Percentiles rank a stretch among this genome's conserved stretches.
Evolutionary conservation across 2,329 filamentous ascomycete genomes (phyloP).

Genomic region (Nakataea oryzae): DNA sequence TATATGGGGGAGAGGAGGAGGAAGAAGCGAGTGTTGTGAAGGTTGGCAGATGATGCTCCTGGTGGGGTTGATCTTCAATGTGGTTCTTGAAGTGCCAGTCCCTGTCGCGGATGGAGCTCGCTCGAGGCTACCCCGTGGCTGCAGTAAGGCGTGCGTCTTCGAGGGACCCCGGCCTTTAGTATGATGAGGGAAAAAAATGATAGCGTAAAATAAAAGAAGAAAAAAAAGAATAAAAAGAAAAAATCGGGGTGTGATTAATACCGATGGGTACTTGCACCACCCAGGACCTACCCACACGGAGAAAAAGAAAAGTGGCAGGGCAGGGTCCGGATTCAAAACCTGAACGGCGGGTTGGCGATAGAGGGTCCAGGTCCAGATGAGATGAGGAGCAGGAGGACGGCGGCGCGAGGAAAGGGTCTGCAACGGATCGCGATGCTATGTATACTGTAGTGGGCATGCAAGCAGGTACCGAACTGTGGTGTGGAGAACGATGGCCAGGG

Average conservation of each 20-base stretch:
- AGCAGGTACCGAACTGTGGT: neutral
- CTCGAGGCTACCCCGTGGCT: constrained; percentile 25
- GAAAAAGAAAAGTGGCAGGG: constrained; percentile 30
- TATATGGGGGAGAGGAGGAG: constrained; percentile 5
- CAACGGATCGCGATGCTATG: neutral
- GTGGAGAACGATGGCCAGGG: constrained; percentile 6
- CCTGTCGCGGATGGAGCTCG: constrained; percentile 27
- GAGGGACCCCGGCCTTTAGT: constrained; percentile 28
- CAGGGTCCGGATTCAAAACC: constrained; percentile 30
- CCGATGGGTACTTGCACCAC: constrained; percentile 25
- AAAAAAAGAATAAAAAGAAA: neutral
- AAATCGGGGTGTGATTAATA: constrained; percentile 29
- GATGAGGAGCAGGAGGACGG: neutral
- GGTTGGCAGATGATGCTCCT: constrained; percentile 23
- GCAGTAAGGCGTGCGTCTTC: constrained; percentile 24
- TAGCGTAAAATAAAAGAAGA: neutral
- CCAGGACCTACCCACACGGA: constrained; percentile 21
- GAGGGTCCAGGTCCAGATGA: neutral
- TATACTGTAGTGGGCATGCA: constrained; percentile 6
- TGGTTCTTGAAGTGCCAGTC: constrained; percentile 25
- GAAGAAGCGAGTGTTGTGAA: constrained; percentile 25
- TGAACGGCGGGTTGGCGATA: neutral
- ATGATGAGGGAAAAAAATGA: constrained; percentile 24
- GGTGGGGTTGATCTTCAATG: constrained; percentile 28
- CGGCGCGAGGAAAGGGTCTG: neutral